phyloP scores from a whole-genome alignment of 805 yeast species.

The Kazachstania viticola region DNA sequence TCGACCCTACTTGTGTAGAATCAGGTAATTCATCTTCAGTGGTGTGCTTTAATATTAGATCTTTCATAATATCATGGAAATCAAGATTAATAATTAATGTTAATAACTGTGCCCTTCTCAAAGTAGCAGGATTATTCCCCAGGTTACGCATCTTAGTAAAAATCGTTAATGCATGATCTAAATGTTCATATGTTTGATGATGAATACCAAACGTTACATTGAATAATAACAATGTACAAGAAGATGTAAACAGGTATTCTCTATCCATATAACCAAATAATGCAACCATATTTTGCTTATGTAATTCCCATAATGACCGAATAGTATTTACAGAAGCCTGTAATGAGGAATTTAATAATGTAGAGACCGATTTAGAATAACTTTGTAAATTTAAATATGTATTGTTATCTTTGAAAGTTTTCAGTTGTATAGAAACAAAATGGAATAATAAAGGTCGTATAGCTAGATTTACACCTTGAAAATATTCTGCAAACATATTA shows the following conservation, averaged over 20 bases:
- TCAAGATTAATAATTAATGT: conserved; percentile 55
- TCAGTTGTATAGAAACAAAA: conserved; percentile 57
- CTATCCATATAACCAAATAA: conserved; percentile 81
- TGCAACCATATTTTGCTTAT: conserved; percentile 75
- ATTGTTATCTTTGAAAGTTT: conserved; percentile 34
- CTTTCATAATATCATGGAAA: conserved; percentile 53
- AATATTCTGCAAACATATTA: conserved; percentile 71
- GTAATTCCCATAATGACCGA: conserved; percentile 59
- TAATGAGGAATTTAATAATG: conserved; percentile 61
- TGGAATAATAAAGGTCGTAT: conserved; percentile 69
- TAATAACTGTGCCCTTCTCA: conserved; percentile 59
- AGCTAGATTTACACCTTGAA: conserved; percentile 71
- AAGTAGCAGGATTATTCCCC: conserved; percentile 73
- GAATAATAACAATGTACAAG: conserved; percentile 61
- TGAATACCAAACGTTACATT: conserved; percentile 76
- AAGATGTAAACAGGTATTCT: conserved; percentile 66
- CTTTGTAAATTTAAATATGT: conserved; percentile 52
- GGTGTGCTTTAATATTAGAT: conserved; percentile 45
- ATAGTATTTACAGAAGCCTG: conserved; percentile 73
- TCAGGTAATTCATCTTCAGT: conserved; percentile 1
- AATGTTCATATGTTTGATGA: conserved; percentile 57
- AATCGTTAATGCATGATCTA: conserved; percentile 59
- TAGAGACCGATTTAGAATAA: conserved; percentile 57
- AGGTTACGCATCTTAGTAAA: conserved; percentile 66
- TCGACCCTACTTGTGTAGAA: not conserved